A percentile compares a stretch with the other conserved stretches of the same genome.
Conservation (phyloP, 2,329 filamentous ascomycete genomes). For the Fragosphaeria purpurea region DNA sequence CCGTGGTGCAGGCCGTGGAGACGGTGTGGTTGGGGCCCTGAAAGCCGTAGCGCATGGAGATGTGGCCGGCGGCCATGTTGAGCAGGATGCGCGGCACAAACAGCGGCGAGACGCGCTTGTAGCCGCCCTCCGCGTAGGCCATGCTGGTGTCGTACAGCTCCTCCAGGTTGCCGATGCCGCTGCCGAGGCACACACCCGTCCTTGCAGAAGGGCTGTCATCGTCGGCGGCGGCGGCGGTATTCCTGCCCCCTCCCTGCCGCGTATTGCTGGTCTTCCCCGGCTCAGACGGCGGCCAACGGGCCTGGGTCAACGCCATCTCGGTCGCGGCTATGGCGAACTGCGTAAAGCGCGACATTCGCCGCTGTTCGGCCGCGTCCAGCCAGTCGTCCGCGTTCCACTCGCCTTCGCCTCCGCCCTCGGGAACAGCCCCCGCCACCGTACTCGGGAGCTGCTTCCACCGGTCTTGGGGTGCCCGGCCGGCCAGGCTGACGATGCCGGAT, state of each 20-base stretch:
- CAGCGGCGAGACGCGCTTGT: constrained; percentile 83
- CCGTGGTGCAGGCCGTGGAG: constrained; percentile 93
- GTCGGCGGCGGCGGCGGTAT: constrained; percentile 17
- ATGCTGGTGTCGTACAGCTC: constrained; percentile 80
- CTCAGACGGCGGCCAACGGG: constrained; percentile 51
- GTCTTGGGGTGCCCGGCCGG: constrained; percentile 42
- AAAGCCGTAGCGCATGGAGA: constrained; percentile 87
- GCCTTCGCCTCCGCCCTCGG: constrained; percentile 32
- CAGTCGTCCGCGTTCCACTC: constrained; percentile 45
- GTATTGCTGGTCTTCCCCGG: neutral
- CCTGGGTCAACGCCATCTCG: constrained; percentile 76
- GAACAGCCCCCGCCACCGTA: constrained; percentile 76
- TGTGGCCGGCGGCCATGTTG: constrained; percentile 88
- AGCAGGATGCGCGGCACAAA: constrained; percentile 91
- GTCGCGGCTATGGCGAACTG: constrained; percentile 86
- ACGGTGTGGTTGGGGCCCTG: constrained; percentile 85
- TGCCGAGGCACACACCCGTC: constrained; percentile 87
- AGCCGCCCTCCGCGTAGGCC: constrained; percentile 65
- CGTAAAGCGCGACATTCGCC: constrained; percentile 82
- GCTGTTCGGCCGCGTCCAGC: constrained; percentile 43
- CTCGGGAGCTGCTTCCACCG: constrained; percentile 67
- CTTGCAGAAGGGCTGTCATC: constrained; percentile 51
- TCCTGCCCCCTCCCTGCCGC: constrained; percentile 35
- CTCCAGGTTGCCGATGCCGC: constrained; percentile 88
- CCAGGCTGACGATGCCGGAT: constrained; percentile 70